phyloP scores from a whole-genome alignment of 2,329 filamentous ascomycete species.

The Clonostachys sp. region DNA sequence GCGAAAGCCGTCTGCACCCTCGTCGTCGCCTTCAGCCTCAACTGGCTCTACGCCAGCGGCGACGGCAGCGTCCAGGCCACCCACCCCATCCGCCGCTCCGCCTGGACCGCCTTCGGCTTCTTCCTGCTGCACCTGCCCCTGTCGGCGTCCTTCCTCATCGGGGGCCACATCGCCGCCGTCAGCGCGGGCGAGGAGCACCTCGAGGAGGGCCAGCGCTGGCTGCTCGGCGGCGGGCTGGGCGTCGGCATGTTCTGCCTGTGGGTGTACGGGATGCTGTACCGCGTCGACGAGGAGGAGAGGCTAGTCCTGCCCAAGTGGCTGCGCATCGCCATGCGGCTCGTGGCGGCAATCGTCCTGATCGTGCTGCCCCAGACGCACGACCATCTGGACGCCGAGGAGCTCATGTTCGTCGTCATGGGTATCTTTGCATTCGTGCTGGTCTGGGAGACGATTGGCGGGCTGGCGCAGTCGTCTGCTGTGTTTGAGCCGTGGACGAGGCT shows the following conservation, averaged over 20 bases:
- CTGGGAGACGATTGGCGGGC: conserved; percentile 35
- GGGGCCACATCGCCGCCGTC: conserved; percentile 37
- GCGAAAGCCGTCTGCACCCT: conserved; percentile 41
- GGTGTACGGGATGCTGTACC: conserved; percentile 30
- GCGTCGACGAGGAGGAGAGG: conserved; percentile 10
- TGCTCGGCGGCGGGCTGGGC: conserved; percentile 38
- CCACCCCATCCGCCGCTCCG: conserved; percentile 38
- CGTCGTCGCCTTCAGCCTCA: conserved; percentile 42
- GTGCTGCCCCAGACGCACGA: conserved; percentile 26
- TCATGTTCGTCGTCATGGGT: conserved; percentile 35
- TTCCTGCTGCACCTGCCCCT: conserved; percentile 38
- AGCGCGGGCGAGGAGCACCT: conserved; percentile 30
- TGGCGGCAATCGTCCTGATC: conserved; percentile 20
- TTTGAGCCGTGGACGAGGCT: conserved; percentile 25
- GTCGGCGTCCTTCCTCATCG: conserved; percentile 37
- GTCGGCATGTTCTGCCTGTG: conserved; percentile 38
- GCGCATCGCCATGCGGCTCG: conserved; percentile 20
- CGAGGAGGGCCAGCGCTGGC: conserved; percentile 37
- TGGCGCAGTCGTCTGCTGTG: conserved; percentile 17
- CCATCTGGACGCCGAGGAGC: conserved; percentile 19
- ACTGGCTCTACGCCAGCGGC: conserved; percentile 43
- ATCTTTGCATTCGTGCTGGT: conserved; percentile 33
- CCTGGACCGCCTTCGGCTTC: conserved; percentile 37
- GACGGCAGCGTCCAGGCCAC: conserved; percentile 36
- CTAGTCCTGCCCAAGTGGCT: conserved; percentile 24